Evolutionary conservation across 768 basidiomycete genomes (phyloP).

Genomic region (Agrocybe praecox): DNA sequence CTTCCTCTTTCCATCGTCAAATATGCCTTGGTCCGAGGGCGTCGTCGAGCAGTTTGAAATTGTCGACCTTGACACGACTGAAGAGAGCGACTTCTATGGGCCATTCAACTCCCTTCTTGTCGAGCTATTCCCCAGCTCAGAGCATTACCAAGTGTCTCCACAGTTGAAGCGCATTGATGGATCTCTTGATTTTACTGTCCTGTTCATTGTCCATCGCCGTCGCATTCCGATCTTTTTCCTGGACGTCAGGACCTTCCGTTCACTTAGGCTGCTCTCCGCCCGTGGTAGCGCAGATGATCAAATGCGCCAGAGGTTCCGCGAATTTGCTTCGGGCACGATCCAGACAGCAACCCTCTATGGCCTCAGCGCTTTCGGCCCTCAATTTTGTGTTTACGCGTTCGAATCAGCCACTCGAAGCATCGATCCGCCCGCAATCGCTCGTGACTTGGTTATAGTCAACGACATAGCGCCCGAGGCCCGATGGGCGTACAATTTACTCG

Average conservation of each 20-base stretch:
- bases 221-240: conserved; percentile 18
- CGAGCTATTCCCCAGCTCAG: conserved; percentile 12
- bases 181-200: conserved; percentile 7
- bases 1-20: no score
- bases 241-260: conserved; percentile 14
- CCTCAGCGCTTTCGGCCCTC: conserved; percentile 19
- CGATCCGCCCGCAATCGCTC: conserved; percentile 13
- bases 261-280: conserved; percentile 6
- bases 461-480: conserved; percentile 17
- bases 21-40: conserved; percentile 8
- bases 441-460: conserved; percentile 15
- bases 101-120: conserved; percentile 12
- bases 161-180: conserved; percentile 11
- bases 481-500: conserved; percentile 8
- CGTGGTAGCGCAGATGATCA: conserved; percentile 18
- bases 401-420: conserved; percentile 11
- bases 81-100: conserved; percentile 12
- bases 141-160: conserved; percentile 17
- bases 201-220: conserved; percentile 12
- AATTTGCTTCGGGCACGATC: conserved; percentile 13
- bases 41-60: conserved; percentile 8
- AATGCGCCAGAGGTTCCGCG: conserved; percentile 14
- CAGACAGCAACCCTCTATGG: conserved; percentile 16
- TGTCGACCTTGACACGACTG: conserved; percentile 8
- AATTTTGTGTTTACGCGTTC: conserved; percentile 18